Evolutionary conservation across 2,329 filamentous ascomycete genomes (phyloP), one percentile per base, ranked within the genome.

Genomic region (Penicillium occitanis): DNA sequence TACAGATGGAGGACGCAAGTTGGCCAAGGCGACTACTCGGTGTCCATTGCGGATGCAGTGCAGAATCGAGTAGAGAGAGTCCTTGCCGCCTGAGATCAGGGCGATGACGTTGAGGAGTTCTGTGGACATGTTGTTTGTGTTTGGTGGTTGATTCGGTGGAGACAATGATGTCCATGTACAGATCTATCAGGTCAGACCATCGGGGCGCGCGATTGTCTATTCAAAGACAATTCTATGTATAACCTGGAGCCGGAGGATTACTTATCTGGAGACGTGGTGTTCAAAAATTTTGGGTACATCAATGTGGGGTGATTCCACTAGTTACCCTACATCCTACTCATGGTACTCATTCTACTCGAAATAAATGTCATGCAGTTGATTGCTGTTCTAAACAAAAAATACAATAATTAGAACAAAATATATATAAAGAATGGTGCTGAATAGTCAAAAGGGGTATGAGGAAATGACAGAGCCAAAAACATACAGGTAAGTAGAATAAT

Each of bases 21-120:
- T 99, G 60, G 92, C 95, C 58, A 99, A 83, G 7, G 95, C 95
- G 61, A 97, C 87, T 57, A 99, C 83, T 69, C 86, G 85, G 78
- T 98, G 94, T 28, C 92, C 93, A 76, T 97, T 91, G 67, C 88
- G 87, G 70, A 92, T 83, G 78, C 93, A 97, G 81, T 99, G 95
- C 66, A 97, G 86, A 70, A 97, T 86, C 22, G 92, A 94, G 82
- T 91, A 98, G 78, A 99, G 90, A 70, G 94, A 97, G 82, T 99
- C 95, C 81, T 99, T 99, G 70, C 95, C 95, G 67, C 95, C 95
- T 22, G 95, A 99, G 70, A 99, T 90, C 68, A 99, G 84, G 60
- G 92, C 94, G 71, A 99, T 93, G 69, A 97, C 93, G 71, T 93
- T 90, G 7, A 87, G 75, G 33, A 68, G 51, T 22, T 51, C 50